Evolutionary conservation across 1,284 basidiomycete species (phyloP), one percentile per base, ranked within the genome.

Genomic region (Naganishia sp.): DNA sequence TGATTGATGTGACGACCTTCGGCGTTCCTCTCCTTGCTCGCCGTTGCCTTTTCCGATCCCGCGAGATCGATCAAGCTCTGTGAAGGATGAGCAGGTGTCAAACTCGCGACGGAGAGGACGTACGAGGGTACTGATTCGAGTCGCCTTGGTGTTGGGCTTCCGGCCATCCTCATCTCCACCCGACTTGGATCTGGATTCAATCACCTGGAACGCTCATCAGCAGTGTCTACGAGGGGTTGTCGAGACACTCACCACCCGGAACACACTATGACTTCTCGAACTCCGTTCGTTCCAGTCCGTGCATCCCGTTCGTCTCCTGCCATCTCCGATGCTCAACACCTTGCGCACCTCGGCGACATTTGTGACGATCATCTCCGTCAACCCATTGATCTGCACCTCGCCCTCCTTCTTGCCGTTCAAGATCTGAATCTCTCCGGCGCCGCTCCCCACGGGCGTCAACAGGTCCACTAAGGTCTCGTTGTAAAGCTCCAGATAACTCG

Each of bases 251-350:
- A 94, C 92, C 43, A 95, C 85, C 50, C 93, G 84, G 79, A 97
- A 95, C 0, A 97, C 90, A 68, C 90, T 92, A 78, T 98, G 95
- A 80, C 89, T 92, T 25, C 95, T 84, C 72, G 90, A 93, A 80
- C 90, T 93, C 50, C 94, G 82, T 73, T 94, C 91, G 76, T 99
- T 99, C 92, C 94, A 99, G 77, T 99, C 95, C 17, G 95, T 99
- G 70, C 88, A 90, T 0, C 94, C 94, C 3, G 94, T 94, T 70
- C 94, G 85, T 47, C 95, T 82, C 73, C 94, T 90, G 1, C 88
- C 87, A 75, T 94, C 92, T 9, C 95, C 95, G 28, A 92, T 82
- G 69, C 85, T 84, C 62, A 99, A 82, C 4, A 98, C 88, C 66
- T 91, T 89, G 51, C 86, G 85, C 17, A 98, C 92, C 57, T 89